A percentile compares a stretch with the other conserved stretches of the same genome.
Conservation (phyloP, 371 early-diverging fungal species). For the Entomophthora muscae region DNA sequence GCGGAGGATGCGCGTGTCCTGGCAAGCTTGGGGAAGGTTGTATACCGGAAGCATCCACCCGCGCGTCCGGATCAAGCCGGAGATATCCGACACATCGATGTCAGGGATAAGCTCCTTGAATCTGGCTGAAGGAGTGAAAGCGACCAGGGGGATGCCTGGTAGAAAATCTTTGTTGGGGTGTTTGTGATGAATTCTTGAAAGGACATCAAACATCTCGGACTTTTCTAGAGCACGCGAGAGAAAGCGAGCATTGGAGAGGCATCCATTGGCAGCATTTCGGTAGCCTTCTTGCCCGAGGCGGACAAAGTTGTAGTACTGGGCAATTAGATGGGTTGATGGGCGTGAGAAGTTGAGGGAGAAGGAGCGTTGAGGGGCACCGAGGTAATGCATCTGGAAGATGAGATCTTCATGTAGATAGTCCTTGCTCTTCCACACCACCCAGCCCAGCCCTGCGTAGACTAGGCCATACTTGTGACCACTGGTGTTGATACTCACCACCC, state of each 20-base stretch:
- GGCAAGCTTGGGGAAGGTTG: constrained; percentile 18
- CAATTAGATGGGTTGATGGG: constrained; percentile 41
- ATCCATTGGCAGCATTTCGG: constrained; percentile 27
- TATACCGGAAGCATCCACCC: constrained; percentile 25
- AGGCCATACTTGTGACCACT: constrained; percentile 46
- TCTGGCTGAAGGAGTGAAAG: constrained; percentile 31
- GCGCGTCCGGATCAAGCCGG: constrained; percentile 25
- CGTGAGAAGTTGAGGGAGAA: constrained; percentile 54
- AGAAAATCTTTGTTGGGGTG: constrained; percentile 11
- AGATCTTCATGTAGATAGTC: constrained; percentile 41
- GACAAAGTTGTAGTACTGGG: constrained; percentile 57
- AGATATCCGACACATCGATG: constrained; percentile 19
- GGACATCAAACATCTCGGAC: constrained; percentile 29
- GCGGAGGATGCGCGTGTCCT: constrained; percentile 17
- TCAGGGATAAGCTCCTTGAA: constrained; percentile 20
- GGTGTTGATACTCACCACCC: constrained; percentile 33
- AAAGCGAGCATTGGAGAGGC: constrained; percentile 27
- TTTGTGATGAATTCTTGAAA: constrained; percentile 37
- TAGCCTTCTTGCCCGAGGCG: constrained; percentile 44
- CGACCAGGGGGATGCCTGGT: constrained; percentile 33
- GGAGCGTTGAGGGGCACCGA: constrained; percentile 32
- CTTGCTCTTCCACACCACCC: constrained; percentile 42
- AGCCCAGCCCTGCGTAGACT: constrained; percentile 38
- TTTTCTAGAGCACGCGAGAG: constrained; percentile 28
- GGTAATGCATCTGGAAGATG: constrained; percentile 44